phyloP scores from a whole-genome alignment of 75 land plant genomes.

The Selaginella tamariscina region DNA sequence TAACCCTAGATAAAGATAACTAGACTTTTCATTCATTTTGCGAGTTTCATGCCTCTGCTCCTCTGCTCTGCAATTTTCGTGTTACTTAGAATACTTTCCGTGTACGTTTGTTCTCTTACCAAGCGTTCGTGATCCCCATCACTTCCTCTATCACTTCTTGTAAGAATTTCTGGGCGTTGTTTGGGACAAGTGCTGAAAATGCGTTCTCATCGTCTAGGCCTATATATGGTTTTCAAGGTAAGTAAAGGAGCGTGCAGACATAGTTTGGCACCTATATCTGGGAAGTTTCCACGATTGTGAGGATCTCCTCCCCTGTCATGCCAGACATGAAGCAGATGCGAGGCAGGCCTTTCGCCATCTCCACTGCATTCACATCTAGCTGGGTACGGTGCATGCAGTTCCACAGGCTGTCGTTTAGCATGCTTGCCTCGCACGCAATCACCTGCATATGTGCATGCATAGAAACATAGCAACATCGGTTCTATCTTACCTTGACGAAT shows the following conservation, averaged over 20 bases:
- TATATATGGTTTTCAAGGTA: background rate
- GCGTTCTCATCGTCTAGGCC: conserved; percentile 46
- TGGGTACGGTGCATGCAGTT: conserved; percentile 52
- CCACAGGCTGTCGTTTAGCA: conserved; percentile 56
- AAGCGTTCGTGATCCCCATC: conserved; percentile 86
- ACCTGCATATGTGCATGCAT: conserved; percentile 27
- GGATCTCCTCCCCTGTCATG: conserved; percentile 78
- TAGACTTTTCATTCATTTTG: too few relatives aligned
- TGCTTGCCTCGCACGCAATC: conserved; percentile 54
- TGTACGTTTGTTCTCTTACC: conserved; percentile 25
- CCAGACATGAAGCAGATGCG: conserved; percentile 84
- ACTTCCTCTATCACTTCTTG: conserved; percentile 73
- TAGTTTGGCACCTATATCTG: conserved; percentile 43
- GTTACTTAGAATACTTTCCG: too few relatives aligned
- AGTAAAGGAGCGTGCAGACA: background rate
- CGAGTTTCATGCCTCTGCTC: too few relatives aligned
- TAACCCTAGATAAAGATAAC: too few relatives aligned
- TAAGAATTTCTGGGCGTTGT: conserved; percentile 56
- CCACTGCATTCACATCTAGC: conserved; percentile 31
- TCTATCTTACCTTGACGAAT: conserved; percentile 46
- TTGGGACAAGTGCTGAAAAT: conserved; percentile 91
- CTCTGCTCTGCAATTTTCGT: too few relatives aligned
- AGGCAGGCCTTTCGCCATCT: conserved; percentile 73
- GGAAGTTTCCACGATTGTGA: conserved; percentile 78
- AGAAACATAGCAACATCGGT: background rate